Conservation (phyloP, 75 land plant species). For the Adiantum capillusveneris region DNA sequence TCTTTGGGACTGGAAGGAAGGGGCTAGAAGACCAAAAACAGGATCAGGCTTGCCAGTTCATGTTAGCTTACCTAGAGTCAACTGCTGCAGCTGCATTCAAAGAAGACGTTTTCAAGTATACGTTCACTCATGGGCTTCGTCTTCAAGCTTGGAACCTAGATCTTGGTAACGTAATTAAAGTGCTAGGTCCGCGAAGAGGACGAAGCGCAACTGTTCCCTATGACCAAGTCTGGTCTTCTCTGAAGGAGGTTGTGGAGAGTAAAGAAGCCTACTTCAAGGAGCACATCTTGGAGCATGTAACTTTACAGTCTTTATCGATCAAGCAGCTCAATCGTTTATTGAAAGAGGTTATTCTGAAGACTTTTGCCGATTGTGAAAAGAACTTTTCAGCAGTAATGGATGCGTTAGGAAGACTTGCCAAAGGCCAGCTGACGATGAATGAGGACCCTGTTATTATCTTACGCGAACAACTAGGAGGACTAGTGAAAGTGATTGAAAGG, state of each 20-base stretch:
- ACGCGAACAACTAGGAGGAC: neutral
- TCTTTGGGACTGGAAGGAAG: neutral
- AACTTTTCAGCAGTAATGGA: neutral
- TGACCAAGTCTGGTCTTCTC: too few species aligned
- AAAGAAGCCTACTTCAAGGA: constrained; percentile 1
- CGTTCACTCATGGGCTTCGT: neutral
- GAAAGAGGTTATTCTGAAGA: neutral
- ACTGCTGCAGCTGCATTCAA: neutral
- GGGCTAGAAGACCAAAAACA: neutral
- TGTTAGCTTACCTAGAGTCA: neutral
- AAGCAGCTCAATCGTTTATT: neutral
- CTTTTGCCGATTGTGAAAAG: neutral
- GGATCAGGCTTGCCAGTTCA: neutral
- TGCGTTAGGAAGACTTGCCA: constrained; percentile 1
- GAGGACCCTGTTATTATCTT: neutral
- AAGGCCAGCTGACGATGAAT: neutral
- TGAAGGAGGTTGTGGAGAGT: too few species aligned
- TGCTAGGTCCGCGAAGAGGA: neutral
- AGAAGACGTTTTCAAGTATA: neutral
- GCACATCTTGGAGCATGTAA: neutral
- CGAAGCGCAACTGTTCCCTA: too few species aligned
- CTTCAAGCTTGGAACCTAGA: neutral
- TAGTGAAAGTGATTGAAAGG: neutral
- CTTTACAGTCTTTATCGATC: neutral
- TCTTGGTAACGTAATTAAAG: neutral